phyloP scores from a whole-genome alignment of 2,329 filamentous ascomycete species.

The Fusarium foetens region DNA sequence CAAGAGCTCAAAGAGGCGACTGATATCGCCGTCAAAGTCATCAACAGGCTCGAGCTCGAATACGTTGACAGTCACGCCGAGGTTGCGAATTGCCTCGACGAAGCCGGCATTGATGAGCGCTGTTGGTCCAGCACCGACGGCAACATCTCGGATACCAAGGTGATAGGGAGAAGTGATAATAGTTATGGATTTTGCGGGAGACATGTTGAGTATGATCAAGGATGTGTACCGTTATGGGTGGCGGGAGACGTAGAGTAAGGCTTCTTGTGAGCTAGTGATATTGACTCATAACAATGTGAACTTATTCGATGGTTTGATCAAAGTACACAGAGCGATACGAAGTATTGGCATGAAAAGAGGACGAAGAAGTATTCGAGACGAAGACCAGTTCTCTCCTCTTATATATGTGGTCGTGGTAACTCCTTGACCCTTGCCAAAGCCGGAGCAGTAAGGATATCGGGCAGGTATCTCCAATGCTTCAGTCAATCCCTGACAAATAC shows the following conservation, averaged over 20 bases:
- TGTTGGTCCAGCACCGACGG: not conserved
- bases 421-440: not conserved
- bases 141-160: not conserved
- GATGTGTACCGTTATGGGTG: not conserved
- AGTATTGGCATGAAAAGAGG: no score
- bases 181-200: not conserved
- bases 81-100: not conserved
- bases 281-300: not conserved
- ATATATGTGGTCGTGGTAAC: not conserved
- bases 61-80: not conserved
- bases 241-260: not conserved
- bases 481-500: not conserved
- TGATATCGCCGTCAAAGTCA: constrained; percentile 6
- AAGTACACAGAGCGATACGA: not conserved
- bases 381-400: no score
- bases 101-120: constrained; percentile 1
- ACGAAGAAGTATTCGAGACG: no score
- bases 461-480: not conserved
- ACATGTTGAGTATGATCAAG: not conserved
- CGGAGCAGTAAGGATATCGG: not conserved
- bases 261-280: not conserved
- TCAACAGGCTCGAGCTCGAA: not conserved
- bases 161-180: not conserved
- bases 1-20: constrained; percentile 4
- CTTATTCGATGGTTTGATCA: no score